Conservation (phyloP, 495 filamentous ascomycete species). For the Ascobolus immersus region DNA sequence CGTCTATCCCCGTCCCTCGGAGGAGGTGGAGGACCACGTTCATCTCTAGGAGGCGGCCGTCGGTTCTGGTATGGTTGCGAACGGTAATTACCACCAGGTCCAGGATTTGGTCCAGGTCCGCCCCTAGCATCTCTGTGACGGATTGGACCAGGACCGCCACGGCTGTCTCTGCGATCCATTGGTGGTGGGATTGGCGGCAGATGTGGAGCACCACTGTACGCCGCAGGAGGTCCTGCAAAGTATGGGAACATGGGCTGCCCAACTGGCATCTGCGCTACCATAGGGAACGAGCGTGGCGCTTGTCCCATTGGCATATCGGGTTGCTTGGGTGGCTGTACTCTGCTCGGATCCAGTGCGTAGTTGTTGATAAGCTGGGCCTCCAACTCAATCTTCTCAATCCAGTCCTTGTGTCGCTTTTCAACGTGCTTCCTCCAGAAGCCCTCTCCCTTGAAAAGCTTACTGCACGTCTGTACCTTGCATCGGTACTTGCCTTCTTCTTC, state of each 20-base stretch:
- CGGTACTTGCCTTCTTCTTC: conserved; percentile 90
- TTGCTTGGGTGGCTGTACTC: conserved; percentile 87
- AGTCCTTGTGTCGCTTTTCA: conserved; percentile 83
- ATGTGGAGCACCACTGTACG: conserved; percentile 22
- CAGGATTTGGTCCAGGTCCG: background rate
- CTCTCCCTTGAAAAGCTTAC: conserved; percentile 91
- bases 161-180: conserved; percentile 8
- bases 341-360: conserved; percentile 86
- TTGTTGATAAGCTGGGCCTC: conserved; percentile 80
- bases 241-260: conserved; percentile 24
- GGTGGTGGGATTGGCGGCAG: conserved; percentile 11
- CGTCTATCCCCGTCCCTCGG: conserved; percentile 16
- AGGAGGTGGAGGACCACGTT: conserved; percentile 9
- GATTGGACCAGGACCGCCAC: background rate
- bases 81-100: background rate
- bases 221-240: conserved; percentile 22
- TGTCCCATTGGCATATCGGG: conserved; percentile 84
- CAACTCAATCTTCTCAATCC: conserved; percentile 51
- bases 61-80: background rate
- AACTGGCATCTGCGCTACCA: conserved; percentile 41
- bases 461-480: conserved; percentile 85
- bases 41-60: background rate
- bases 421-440: conserved; percentile 95
- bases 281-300: conserved; percentile 57
- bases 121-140: no score